Conservation (phyloP, 148 eudicot species). For the Mesembryanthemum crystallinum region DNA sequence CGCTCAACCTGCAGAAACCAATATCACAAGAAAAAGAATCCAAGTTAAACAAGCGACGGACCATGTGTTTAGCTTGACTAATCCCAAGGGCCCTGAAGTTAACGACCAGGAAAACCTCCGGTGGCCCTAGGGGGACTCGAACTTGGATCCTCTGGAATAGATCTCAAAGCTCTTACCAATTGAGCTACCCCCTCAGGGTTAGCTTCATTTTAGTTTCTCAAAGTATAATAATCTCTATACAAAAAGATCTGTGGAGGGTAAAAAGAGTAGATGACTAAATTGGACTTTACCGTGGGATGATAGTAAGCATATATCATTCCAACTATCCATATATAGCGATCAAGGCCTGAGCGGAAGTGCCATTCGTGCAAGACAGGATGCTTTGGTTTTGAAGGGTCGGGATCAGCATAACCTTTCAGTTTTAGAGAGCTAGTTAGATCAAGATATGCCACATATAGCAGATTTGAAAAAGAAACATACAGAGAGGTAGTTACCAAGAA, state of each 20-base stretch:
- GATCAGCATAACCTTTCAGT: slow-evolving; percentile 78
- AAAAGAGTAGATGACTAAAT: not conserved
- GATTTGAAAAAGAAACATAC: not conserved
- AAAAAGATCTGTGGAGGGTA: not conserved
- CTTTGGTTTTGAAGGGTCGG: slow-evolving; percentile 54
- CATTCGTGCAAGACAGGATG: slow-evolving; percentile 71
- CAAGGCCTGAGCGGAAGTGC: slow-evolving; percentile 97
- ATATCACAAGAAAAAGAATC: slow-evolving; percentile 9
- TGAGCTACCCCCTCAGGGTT: too few relatives aligned
- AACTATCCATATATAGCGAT: slow-evolving; percentile 96
- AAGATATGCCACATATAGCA: slow-evolving; percentile 15
- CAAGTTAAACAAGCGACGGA: not conserved
- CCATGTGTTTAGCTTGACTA: slow-evolving; percentile 7
- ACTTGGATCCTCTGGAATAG: too few relatives aligned
- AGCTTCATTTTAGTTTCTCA: too few relatives aligned
- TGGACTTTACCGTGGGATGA: slow-evolving; percentile 75
- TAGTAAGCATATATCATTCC: slow-evolving; percentile 97
- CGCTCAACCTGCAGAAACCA: slow-evolving; percentile 64
- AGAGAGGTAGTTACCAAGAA: slow-evolving; percentile 55
- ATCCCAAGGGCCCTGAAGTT: too few relatives aligned
- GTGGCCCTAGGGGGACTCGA: too few relatives aligned
- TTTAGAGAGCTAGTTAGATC: slow-evolving; percentile 14
- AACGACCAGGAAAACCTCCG: too few relatives aligned
- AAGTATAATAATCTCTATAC: not conserved
- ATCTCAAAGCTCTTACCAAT: too few relatives aligned